Conservation (phyloP, 805 yeast genomes). For the Kodamaea nitidulidarum region DNA sequence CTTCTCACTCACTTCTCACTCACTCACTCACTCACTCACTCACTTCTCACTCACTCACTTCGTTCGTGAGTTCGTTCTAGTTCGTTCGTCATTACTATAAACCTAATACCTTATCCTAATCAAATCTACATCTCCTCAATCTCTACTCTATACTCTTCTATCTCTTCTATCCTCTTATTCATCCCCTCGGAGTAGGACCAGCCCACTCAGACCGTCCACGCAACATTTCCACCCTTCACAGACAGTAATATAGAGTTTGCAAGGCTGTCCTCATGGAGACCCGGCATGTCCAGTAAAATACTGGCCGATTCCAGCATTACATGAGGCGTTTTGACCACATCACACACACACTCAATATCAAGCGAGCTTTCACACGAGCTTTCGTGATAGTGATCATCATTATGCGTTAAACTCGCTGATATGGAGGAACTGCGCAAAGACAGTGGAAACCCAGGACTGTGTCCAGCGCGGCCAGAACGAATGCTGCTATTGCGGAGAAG, state of each 20-base stretch:
- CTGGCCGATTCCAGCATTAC: not conserved
- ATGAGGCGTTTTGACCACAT: not conserved
- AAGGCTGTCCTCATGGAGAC: not conserved
- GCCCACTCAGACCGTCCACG: not conserved
- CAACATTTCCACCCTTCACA: conserved; percentile 2
- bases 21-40: too few species aligned
- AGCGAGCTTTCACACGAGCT: not conserved
- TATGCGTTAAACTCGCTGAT: not conserved
- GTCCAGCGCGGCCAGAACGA: not conserved
- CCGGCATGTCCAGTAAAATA: not conserved
- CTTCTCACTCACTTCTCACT: too few species aligned
- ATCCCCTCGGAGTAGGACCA: too few species aligned
- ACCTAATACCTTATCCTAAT: too few species aligned
- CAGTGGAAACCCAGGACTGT: not conserved
- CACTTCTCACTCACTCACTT: too few species aligned
- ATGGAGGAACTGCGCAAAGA: not conserved
- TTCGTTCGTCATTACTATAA: too few species aligned
- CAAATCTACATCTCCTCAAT: too few species aligned
- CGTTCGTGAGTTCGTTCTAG: too few species aligned
- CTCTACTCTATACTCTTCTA: too few species aligned
- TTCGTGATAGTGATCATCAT: not conserved
- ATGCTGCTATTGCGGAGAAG: not conserved
- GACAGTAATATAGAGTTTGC: not conserved
- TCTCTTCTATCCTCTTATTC: too few species aligned
- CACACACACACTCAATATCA: not conserved